Percentiles rank a stretch among this genome's conserved stretches.
Conservation (phyloP, 768 basidiomycete species). For the Lactifluus rugatus region DNA sequence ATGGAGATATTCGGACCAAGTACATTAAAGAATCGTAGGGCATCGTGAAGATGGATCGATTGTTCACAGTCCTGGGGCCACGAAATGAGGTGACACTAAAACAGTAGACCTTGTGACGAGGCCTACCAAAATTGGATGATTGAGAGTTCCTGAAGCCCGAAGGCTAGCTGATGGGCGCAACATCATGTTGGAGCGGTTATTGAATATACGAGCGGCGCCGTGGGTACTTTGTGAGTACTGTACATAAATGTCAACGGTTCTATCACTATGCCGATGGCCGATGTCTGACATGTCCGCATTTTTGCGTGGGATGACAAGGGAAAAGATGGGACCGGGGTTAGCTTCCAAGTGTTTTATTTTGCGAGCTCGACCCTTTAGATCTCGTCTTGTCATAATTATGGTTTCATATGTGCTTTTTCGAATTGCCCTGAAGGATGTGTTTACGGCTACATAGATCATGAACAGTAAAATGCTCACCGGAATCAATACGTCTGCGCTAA, state of each 20-base stretch:
- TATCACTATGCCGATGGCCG: not conserved
- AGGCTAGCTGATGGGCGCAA: constrained; percentile 17
- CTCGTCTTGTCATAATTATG: not conserved
- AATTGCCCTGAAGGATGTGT: not conserved
- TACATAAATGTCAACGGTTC: not conserved
- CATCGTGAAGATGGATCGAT: constrained; percentile 7
- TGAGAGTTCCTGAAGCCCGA: constrained; percentile 1
- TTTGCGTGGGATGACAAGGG: not conserved
- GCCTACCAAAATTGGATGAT: constrained; percentile 3
- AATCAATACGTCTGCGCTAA: constrained; percentile 1
- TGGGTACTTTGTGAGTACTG: constrained; percentile 7
- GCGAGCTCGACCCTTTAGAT: not conserved
- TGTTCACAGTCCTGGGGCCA: constrained; percentile 2
- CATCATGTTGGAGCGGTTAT: constrained; percentile 8
- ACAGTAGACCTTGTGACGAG: constrained; percentile 3
- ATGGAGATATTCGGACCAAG: constrained; percentile 12
- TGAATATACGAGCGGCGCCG: constrained; percentile 4
- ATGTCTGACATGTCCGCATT: not conserved
- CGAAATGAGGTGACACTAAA: not conserved
- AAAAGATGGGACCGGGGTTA: too few relatives aligned
- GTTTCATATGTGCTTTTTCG: not conserved
- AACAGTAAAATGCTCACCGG: constrained; percentile 7
- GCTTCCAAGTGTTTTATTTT: not conserved
- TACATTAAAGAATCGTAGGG: not conserved
- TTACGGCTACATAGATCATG: constrained; percentile 1